Conservation (phyloP, 139 green algal species). For the Picochlorum sp. region DNA sequence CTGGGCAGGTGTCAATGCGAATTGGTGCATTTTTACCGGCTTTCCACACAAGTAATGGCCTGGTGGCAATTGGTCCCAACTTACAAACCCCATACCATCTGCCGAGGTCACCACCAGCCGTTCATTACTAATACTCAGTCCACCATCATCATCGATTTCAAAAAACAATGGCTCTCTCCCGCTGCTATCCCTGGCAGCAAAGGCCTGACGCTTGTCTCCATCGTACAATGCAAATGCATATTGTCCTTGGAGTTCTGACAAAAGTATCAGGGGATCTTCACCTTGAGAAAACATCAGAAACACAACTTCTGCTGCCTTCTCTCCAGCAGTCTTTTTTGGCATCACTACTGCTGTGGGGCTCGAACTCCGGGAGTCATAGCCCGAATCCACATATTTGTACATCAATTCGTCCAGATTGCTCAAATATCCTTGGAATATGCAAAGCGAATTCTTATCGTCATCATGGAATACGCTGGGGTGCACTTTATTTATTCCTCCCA, state of each 20-base stretch:
- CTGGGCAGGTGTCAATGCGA: slow-evolving; percentile 58
- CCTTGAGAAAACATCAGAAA: slow-evolving; percentile 16
- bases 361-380: neutral
- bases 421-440: slow-evolving; percentile 25
- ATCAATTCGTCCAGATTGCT: slow-evolving; percentile 45
- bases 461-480: slow-evolving; percentile 17
- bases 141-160: slow-evolving; percentile 29
- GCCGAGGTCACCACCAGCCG: slow-evolving; percentile 9
- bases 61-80: slow-evolving; percentile 51
- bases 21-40: slow-evolving; percentile 42
- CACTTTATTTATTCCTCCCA: slow-evolving; percentile 1
- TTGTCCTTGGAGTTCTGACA: slow-evolving; percentile 68
- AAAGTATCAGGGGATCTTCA: slow-evolving; percentile 45
- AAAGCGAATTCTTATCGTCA: slow-evolving; percentile 10
- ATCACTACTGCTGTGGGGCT: slow-evolving; percentile 17
- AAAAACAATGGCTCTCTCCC: slow-evolving; percentile 42
- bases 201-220: slow-evolving; percentile 32
- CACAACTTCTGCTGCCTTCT: slow-evolving; percentile 27
- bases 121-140: slow-evolving; percentile 30
- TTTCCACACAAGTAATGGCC: slow-evolving; percentile 44
- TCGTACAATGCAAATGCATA: slow-evolving; percentile 64
- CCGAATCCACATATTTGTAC: slow-evolving; percentile 10
- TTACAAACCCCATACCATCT: neutral
- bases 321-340: slow-evolving; percentile 16
- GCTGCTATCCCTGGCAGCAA: slow-evolving; percentile 37